Percentiles rank a stretch among this genome's conserved stretches.
Evolutionary conservation across 768 basidiomycete species (phyloP).

Genomic region (Rhodotorula sphaerocarpa): DNA sequence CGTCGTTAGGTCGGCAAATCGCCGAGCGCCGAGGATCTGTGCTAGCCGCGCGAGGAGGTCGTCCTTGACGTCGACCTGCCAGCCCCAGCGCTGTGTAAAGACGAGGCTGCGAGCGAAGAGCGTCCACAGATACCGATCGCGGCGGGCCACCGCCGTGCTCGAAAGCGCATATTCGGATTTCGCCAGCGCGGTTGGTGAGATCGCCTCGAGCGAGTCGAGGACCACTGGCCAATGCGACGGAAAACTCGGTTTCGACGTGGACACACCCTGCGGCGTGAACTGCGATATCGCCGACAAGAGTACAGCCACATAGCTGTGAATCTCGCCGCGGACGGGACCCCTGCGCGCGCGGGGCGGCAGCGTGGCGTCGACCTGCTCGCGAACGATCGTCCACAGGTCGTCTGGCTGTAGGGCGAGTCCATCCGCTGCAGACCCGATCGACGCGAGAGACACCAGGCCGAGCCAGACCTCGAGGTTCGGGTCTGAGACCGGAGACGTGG

Average conservation of each 20-base stretch:
- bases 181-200: conserved; percentile 50
- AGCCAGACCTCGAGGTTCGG: conserved; percentile 63
- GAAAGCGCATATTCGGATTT: conserved; percentile 46
- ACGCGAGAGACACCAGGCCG: conserved; percentile 57
- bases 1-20: conserved; percentile 59
- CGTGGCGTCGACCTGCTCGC: conserved; percentile 1
- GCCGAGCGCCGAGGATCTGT: conserved; percentile 66
- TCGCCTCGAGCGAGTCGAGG: conserved; percentile 52
- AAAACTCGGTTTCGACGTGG: conserved; percentile 47
- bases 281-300: conserved; percentile 67
- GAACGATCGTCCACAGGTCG: conserved; percentile 33
- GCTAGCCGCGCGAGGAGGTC: conserved; percentile 58
- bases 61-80: conserved; percentile 56
- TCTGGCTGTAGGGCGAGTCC: neutral
- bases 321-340: conserved; percentile 48
- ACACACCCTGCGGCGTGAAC: conserved; percentile 56
- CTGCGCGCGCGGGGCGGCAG: neutral
- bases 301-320: conserved; percentile 63
- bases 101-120: conserved; percentile 64
- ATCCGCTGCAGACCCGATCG: neutral
- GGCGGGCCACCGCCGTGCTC: conserved; percentile 48
- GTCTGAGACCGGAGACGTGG: neutral
- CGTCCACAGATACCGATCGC: conserved; percentile 63
- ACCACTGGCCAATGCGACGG: conserved; percentile 62
- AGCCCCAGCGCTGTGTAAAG: conserved; percentile 68